Conservation (phyloP, 331 rosid species). For the Quercus phellos region DNA sequence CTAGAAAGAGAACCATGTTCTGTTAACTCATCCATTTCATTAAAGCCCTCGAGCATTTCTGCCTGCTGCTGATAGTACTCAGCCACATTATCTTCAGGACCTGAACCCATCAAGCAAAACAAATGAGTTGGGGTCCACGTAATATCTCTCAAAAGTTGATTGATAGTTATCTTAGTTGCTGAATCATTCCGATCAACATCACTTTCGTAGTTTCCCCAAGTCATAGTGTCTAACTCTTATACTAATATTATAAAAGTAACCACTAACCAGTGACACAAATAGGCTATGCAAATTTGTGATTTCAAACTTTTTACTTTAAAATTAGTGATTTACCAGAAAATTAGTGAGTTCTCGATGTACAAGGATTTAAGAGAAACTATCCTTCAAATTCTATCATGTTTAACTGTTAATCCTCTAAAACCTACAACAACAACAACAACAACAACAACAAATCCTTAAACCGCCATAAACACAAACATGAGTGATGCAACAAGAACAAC, state of each 20-base stretch:
- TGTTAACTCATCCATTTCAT: slow-evolving; percentile 83
- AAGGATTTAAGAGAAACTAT: not conserved
- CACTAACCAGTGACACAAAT: not conserved
- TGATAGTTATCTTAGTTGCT: not conserved
- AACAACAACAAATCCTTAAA: no score
- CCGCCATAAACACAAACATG: not conserved
- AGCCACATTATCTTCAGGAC: slow-evolving; percentile 78
- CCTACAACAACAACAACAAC: not conserved
- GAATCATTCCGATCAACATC: no score
- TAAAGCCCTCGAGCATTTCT: slow-evolving; percentile 92
- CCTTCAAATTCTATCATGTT: not conserved
- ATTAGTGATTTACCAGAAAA: not conserved
- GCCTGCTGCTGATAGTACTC: slow-evolving; percentile 96
- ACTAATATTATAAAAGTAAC: not conserved
- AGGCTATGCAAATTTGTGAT: not conserved
- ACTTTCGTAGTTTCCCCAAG: not conserved
- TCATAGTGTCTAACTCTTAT: not conserved
- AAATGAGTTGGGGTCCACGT: not conserved
- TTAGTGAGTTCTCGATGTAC: not conserved
- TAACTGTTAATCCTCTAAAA: not conserved
- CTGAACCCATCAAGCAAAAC: slow-evolving; percentile 37
- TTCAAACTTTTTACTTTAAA: not conserved
- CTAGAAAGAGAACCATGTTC: slow-evolving; percentile 82
- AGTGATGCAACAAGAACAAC: not conserved
- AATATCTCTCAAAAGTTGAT: not conserved